These are phyloP conservation scores for Neoboletus subvelutipes DNA, from an alignment of 768 basidiomycete genomes.

Conservation along the genomic window DNA sequence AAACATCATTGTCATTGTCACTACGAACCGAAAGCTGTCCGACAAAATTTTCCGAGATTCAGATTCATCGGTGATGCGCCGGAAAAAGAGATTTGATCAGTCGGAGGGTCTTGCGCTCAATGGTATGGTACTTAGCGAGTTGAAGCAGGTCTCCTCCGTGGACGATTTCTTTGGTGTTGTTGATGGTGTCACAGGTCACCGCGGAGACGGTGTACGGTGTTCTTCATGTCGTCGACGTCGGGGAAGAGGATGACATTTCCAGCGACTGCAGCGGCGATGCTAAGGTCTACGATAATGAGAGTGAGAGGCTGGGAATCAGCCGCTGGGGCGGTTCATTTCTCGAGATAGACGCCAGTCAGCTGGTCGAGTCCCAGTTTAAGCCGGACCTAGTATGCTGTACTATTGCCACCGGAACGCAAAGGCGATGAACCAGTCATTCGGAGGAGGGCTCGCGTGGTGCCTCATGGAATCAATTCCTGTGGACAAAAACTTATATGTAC, in stretches of 20 bases:
- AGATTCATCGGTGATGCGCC: neutral
- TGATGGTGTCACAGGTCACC: neutral
- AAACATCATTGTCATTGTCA: neutral
- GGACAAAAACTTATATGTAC: no score
- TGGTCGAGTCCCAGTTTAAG: no score
- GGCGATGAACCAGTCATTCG: no score
- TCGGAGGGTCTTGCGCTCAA: neutral
- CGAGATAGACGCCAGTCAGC: neutral
- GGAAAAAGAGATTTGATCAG: slow-evolving; percentile 4
- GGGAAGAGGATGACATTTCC: neutral
- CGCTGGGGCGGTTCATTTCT: neutral
- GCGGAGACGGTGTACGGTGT: neutral
- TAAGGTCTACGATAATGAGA: neutral
- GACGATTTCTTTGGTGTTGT: neutral
- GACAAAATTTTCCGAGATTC: no score
- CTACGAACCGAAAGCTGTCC: slow-evolving; percentile 2
- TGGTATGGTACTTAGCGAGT: no score
- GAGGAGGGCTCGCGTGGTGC: no score
- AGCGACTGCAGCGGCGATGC: no score
- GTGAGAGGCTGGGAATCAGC: neutral
- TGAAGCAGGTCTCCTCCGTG: neutral
- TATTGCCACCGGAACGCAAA: neutral
- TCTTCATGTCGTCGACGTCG: slow-evolving; percentile 4
- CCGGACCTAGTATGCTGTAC: neutral
- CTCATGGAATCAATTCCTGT: neutral